Evolutionary conservation across 148 eudicot species (phyloP).

Genomic region (Bassia scoparia): DNA sequence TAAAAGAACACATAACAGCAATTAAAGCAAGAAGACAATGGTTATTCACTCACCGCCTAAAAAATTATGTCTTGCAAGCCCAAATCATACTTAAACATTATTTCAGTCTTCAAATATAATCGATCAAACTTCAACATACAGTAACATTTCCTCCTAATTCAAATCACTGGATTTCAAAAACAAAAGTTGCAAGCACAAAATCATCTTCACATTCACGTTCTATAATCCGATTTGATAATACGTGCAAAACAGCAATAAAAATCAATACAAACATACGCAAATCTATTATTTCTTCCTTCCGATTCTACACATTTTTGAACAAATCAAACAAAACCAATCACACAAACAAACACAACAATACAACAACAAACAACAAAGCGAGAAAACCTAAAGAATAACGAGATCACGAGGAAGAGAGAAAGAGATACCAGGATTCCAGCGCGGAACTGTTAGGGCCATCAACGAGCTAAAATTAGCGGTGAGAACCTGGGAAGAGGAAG

Average conservation of each 20-base stretch:
- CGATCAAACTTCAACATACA: too few relatives aligned
- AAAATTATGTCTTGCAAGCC: background rate
- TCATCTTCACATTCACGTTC: too few relatives aligned
- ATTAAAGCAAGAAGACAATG: too few relatives aligned
- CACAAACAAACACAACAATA: background rate
- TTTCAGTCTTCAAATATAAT: too few relatives aligned
- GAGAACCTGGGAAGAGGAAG: conserved; percentile 84
- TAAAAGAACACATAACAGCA: too few relatives aligned
- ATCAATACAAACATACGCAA: background rate
- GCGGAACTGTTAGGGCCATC: conserved; percentile 91
- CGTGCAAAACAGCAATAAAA: background rate
- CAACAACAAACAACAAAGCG: background rate
- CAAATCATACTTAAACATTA: background rate
- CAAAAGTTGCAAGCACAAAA: too few relatives aligned
- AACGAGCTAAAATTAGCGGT: conserved; percentile 48
- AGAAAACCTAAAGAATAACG: background rate
- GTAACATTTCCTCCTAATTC: too few relatives aligned
- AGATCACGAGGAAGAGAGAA: background rate
- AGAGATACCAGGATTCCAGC: conserved; percentile 88
- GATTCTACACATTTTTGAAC: background rate
- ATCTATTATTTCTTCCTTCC: background rate
- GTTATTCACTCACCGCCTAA: background rate
- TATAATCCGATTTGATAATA: too few relatives aligned
- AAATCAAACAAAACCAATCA: background rate
- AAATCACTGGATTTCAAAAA: too few relatives aligned